Evolutionary conservation across 2,329 filamentous ascomycete species (phyloP).

Genomic region (Fusarium dlaminii): DNA sequence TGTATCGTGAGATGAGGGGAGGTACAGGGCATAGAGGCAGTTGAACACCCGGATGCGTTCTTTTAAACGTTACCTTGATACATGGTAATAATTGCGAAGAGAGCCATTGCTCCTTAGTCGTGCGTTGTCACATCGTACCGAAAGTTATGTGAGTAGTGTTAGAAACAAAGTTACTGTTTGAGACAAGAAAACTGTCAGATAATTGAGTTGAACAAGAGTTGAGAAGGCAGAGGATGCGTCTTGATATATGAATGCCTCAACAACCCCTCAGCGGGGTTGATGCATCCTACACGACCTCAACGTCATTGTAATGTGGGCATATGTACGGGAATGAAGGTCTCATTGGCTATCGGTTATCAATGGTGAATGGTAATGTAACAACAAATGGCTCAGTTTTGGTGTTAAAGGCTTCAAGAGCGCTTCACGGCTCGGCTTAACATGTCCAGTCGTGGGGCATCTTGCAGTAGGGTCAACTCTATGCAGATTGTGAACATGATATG

Average conservation of each 20-base stretch:
- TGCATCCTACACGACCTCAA: conserved; percentile 7
- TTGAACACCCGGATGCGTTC: conserved; percentile 59
- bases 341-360: conserved; percentile 30
- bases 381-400: conserved; percentile 2
- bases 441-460: conserved; percentile 4
- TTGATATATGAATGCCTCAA: conserved; percentile 27
- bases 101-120: conserved; percentile 37
- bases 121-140: conserved; percentile 43
- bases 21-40: conserved; percentile 33
- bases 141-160: not conserved
- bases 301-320: conserved; percentile 33
- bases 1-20: not conserved
- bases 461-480: conserved; percentile 19
- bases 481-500: not conserved
- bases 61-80: conserved; percentile 59
- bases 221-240: not conserved
- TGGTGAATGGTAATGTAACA: conserved; percentile 16
- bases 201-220: conserved; percentile 2
- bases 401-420: not conserved
- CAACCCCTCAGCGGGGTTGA: conserved; percentile 39
- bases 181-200: not conserved
- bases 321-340: not conserved
- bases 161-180: not conserved
- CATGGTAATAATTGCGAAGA: conserved; percentile 41
- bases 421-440: not conserved